Conservation (phyloP, 23 red algal species). For the Gracilariopsis chorda region DNA sequence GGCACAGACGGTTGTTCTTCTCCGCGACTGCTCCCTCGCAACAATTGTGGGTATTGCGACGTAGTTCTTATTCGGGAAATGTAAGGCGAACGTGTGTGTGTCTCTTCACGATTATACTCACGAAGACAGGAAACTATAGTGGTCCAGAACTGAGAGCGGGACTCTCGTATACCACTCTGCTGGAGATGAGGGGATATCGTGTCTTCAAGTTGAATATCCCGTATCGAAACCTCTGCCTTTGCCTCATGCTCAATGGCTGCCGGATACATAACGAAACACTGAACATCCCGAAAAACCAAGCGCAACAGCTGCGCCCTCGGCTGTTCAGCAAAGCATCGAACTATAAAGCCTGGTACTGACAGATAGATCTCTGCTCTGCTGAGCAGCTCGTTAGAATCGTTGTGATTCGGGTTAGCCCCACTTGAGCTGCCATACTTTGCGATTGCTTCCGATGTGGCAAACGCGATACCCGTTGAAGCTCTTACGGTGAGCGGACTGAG, state of each 20-base stretch:
- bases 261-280: not conserved
- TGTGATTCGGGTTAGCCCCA: not conserved
- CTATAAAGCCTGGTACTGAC: slow-evolving; percentile 15
- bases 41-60: not conserved
- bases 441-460: not conserved
- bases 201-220: slow-evolving; percentile 35
- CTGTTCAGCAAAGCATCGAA: slow-evolving; percentile 38
- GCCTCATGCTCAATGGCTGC: not conserved
- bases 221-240: slow-evolving; percentile 1
- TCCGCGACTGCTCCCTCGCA: not conserved
- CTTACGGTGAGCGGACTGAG: slow-evolving; percentile 42
- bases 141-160: not conserved
- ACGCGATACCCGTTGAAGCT: not conserved
- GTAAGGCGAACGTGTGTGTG: not conserved
- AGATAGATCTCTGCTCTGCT: not conserved
- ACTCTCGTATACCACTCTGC: slow-evolving; percentile 10
- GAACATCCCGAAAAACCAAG: slow-evolving; percentile 31
- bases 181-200: slow-evolving; percentile 35
- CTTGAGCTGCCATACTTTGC: not conserved
- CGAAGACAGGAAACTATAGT: not conserved
- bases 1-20: not conserved
- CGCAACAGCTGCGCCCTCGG: slow-evolving; percentile 35
- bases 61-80: not conserved
- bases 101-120: not conserved
- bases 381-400: not conserved